Conservation (phyloP, 192 early-diverging fungal species). For the Coemansia sp. region DNA sequence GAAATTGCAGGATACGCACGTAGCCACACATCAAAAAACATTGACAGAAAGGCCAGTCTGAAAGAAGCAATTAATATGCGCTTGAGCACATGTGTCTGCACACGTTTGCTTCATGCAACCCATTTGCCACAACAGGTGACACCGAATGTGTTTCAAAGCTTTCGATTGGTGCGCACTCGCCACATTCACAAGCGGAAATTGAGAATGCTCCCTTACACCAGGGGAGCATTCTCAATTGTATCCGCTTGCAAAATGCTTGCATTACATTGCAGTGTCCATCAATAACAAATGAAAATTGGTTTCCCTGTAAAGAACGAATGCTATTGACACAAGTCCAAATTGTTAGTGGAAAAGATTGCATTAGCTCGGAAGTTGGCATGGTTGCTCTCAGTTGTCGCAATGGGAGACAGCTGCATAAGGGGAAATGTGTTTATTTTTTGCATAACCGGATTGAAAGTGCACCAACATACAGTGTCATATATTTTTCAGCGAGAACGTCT, state of each 20-base stretch:
- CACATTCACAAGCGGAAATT: slow-evolving; percentile 19
- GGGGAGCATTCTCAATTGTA: slow-evolving; percentile 13
- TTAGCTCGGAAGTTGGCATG: neutral
- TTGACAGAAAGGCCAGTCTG: slow-evolving; percentile 1
- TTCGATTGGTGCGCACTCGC: slow-evolving; percentile 10
- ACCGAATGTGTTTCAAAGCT: slow-evolving; percentile 1
- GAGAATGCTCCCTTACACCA: slow-evolving; percentile 5
- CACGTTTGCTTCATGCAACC: neutral
- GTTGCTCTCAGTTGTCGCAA: neutral
- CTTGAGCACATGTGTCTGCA: neutral
- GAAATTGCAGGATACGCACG: neutral
- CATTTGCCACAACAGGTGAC: slow-evolving; percentile 32
- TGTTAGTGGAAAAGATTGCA: neutral
- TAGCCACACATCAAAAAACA: slow-evolving; percentile 1
- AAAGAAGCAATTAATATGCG: neutral
- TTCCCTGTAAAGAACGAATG: neutral
- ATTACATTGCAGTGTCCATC: neutral
- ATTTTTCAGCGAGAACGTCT: neutral
- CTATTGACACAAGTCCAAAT: neutral
- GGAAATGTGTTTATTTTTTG: neutral
- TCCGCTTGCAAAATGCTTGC: neutral
- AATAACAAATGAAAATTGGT: neutral
- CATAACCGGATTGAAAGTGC: neutral
- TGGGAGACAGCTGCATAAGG: neutral
- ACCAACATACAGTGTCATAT: neutral